Base-by-base conservation (phyloP, 78 protist species). In the Isochrysis galbana region DNA sequence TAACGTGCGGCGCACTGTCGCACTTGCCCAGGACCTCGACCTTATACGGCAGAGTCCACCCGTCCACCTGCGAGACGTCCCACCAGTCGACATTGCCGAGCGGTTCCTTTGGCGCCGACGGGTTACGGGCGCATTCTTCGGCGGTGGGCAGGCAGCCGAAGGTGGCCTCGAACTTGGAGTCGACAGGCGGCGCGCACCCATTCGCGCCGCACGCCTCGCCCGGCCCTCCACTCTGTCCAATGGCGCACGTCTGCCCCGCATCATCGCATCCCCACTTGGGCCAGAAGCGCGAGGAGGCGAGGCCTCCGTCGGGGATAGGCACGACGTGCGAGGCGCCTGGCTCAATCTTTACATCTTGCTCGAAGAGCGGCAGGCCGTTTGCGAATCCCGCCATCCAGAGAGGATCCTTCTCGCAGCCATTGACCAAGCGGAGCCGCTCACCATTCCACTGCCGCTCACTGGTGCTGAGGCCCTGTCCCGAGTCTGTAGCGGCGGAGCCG, bases 31-130 rank as follows among this genome's bases (percentile, higher is more conserved):
- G n/a, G 29, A 77, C 47, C 44, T 34, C 84, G 47, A 77, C 84
- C 46, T 77, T 77, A 46, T 77, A 77, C 47, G 84, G 84, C 84
- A 77, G 46, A 23, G 84, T 77, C 84, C 84, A 77, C 19, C 84
- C 84, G n/a, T 77, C 84, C 47, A 77, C 84, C 44, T 77, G 84
- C 19, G 34, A 22, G 32, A 77, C 48, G 46, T 77, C 84, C 84
- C 84, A 77, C 84, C 84, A 77, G 84, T 77, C 84, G n/a, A 3
- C 23, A 17, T 17, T 2, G 34, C 84, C 84, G 84, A 77, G 3
- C 32, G 25, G 44, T 46, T 77, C 46, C 19, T 17, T 2, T 29
- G 84, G 84, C 46, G 44, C 47, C 0, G 84, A 77, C 10, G 84
- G 84, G 46, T 77, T 77, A 23, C 3, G 2, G 29, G 84, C 84